These are phyloP conservation scores for Pseudogymnoascus sp. DNA, from an alignment of 2,329 filamentous ascomycete genomes.

Conservation along the genomic window DNA sequence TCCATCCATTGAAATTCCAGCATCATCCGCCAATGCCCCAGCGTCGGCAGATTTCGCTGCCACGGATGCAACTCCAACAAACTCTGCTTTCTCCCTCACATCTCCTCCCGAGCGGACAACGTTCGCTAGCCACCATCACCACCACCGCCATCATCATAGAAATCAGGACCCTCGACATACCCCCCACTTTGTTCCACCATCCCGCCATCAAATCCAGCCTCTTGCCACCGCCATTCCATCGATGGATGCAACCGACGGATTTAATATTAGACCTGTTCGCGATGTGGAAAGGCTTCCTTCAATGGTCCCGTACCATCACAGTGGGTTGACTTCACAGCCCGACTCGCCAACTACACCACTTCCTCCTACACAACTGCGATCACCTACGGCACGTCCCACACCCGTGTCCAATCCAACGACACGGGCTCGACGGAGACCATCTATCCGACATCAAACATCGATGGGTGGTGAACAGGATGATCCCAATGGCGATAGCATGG, in stretches of 20 bases:
- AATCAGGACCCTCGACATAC: conserved; percentile 41
- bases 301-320: conserved; percentile 62
- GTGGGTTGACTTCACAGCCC: conserved; percentile 74
- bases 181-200: conserved; percentile 39
- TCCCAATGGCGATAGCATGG: conserved; percentile 71
- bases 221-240: conserved; percentile 57
- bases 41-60: conserved; percentile 38
- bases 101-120: conserved; percentile 64
- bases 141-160: conserved; percentile 44
- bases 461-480: conserved; percentile 82
- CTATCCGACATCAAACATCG: conserved; percentile 82
- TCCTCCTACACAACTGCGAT: conserved; percentile 54
- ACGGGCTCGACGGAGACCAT: conserved; percentile 62
- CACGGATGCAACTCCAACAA: conserved; percentile 54
- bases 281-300: conserved; percentile 76
- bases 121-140: conserved; percentile 48
- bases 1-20: conserved; percentile 71
- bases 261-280: conserved; percentile 66
- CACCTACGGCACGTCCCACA: conserved; percentile 45
- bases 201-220: conserved; percentile 52
- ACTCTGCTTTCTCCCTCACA: conserved; percentile 53
- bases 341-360: conserved; percentile 82
- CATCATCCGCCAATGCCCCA: conserved; percentile 40
- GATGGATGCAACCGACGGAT: conserved; percentile 61
- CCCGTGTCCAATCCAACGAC: conserved; percentile 44